Conservation (phyloP, 371 early-diverging fungal genomes). For the Mucor irregularis region DNA sequence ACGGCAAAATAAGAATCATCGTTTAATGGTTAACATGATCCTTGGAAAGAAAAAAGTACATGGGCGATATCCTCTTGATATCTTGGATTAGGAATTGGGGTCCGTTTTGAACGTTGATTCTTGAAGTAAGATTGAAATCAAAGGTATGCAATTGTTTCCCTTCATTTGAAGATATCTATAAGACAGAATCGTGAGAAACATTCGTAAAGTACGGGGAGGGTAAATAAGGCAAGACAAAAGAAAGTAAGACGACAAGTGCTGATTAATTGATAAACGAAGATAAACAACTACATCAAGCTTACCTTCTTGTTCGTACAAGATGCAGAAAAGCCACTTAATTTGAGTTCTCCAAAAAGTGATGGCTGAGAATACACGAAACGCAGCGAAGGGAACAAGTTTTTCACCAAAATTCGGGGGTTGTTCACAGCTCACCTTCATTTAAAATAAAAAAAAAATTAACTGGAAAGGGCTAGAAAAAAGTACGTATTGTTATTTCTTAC, state of each 20-base stretch:
- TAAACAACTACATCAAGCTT: slow-evolving; percentile 14
- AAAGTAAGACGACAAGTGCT: slow-evolving; percentile 5
- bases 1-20: slow-evolving; percentile 7
- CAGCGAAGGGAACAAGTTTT: too few species aligned
- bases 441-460: too few species aligned
- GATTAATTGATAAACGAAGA: slow-evolving; percentile 16
- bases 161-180: slow-evolving; percentile 14
- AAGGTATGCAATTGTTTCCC: slow-evolving; percentile 13
- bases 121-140: slow-evolving; percentile 15
- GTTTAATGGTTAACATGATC: slow-evolving; percentile 13
- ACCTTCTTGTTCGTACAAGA: slow-evolving; percentile 15
- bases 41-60: slow-evolving; percentile 13
- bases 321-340: too few species aligned
- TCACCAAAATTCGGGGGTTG: too few species aligned
- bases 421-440: too few species aligned
- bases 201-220: slow-evolving; percentile 8
- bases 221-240: neutral
- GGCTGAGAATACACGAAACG: too few species aligned
- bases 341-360: too few species aligned
- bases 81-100: slow-evolving; percentile 14
- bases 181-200: slow-evolving; percentile 9
- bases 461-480: too few species aligned
- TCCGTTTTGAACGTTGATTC: slow-evolving; percentile 10
- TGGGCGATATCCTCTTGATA: slow-evolving; percentile 12
- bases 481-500: too few species aligned